Conservation (phyloP, 139 green algal genomes). For the Penium margaritaceum region DNA sequence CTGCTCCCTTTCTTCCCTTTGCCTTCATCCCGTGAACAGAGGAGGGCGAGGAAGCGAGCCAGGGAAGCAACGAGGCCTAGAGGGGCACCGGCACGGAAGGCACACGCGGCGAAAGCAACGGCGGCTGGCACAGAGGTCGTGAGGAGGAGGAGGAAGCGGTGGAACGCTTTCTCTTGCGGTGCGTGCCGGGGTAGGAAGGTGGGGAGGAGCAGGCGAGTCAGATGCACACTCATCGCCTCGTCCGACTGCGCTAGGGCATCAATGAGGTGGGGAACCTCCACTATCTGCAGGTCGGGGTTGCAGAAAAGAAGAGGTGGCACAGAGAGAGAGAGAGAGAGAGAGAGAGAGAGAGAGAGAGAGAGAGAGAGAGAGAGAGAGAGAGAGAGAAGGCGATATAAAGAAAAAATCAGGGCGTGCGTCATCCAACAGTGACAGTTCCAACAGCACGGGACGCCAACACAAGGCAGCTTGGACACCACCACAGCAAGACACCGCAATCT, state of each 20-base stretch:
- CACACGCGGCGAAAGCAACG: not conserved
- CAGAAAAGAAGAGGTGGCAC: too few relatives aligned
- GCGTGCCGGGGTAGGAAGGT: not conserved
- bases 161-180: not conserved
- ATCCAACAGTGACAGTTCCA: too few relatives aligned
- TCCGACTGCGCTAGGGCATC: not conserved
- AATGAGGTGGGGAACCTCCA: not conserved
- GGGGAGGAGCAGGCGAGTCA: conserved; percentile 7
- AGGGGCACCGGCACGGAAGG: conserved; percentile 5
- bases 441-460: too few relatives aligned
- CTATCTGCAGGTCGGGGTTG: not conserved
- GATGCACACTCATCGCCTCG: not conserved
- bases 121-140: conserved; percentile 2
- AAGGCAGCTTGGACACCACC: too few relatives aligned
- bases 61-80: too few relatives aligned
- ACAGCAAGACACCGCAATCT: not conserved
- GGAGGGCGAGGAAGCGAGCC: too few relatives aligned
- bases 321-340: too few relatives aligned
- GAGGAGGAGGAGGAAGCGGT: conserved; percentile 9
- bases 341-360: too few relatives aligned
- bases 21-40: too few relatives aligned
- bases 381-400: not conserved
- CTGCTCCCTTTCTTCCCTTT: too few relatives aligned
- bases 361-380: not conserved
- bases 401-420: too few relatives aligned